phyloP scores from a whole-genome alignment of 192 early-diverging fungal genomes.

The Entrophospora sp. region DNA sequence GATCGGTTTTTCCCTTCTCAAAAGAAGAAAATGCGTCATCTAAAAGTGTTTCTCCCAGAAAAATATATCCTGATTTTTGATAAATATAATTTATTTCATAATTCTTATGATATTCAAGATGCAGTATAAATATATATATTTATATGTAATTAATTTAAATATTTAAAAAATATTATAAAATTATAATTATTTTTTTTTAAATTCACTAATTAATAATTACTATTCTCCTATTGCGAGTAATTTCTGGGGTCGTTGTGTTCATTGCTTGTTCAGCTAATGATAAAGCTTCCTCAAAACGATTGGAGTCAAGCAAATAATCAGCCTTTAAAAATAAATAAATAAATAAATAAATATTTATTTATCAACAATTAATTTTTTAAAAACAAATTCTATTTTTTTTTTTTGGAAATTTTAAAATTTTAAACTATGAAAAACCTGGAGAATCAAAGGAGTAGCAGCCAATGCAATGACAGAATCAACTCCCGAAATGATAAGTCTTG shows the following conservation, averaged over 20 bases:
- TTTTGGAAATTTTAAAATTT: no score
- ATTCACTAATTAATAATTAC: no score
- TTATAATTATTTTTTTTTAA: no score
- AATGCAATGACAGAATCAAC: slow-evolving; percentile 51
- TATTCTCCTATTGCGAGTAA: slow-evolving; percentile 39
- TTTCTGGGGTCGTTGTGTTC: slow-evolving; percentile 34
- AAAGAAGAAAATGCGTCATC: slow-evolving; percentile 57
- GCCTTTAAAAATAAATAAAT: slow-evolving; percentile 26
- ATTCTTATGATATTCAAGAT: no score
- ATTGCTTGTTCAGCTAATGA: slow-evolving; percentile 43
- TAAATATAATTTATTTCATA: slow-evolving; percentile 49
- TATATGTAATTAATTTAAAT: no score
- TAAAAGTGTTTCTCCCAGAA: slow-evolving; percentile 55
- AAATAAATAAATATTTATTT: background rate
- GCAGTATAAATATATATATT: no score
- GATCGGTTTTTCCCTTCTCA: slow-evolving; percentile 56
- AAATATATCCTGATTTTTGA: slow-evolving; percentile 55
- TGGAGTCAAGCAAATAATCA: slow-evolving; percentile 46
- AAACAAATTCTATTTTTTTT: no score
- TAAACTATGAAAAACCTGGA: no score
- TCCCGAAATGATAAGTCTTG: slow-evolving; percentile 48
- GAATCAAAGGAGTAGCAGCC: slow-evolving; percentile 44
- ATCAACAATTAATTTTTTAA: no score
- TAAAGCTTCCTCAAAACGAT: slow-evolving; percentile 53
- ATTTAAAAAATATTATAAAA: no score